Conservation (phyloP, 805 yeast genomes). For the Monosporozyma unispora region DNA sequence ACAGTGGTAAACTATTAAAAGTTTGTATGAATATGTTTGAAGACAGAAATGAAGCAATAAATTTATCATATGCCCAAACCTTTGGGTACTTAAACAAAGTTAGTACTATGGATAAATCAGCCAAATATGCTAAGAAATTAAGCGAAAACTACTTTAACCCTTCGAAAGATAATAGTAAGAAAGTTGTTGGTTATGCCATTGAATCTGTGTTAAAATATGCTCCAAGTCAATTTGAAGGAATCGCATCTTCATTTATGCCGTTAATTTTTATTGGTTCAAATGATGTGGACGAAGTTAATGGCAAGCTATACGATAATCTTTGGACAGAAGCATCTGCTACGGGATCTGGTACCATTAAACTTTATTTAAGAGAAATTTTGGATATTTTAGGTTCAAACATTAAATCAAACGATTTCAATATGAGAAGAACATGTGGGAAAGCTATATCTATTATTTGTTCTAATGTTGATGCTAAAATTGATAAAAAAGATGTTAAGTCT, state of each 20-base stretch:
- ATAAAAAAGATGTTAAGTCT: constrained; percentile 23
- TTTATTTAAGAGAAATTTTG: constrained; percentile 64
- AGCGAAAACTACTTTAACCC: constrained; percentile 48
- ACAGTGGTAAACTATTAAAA: constrained; percentile 55
- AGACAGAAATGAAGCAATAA: constrained; percentile 65
- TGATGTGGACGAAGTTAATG: constrained; percentile 43
- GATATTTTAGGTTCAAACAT: constrained; percentile 42
- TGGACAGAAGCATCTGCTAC: constrained; percentile 80
- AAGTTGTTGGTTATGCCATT: constrained; percentile 51
- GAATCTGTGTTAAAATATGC: constrained; percentile 62
- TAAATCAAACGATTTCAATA: constrained; percentile 47
- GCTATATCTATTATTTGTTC: constrained; percentile 53
- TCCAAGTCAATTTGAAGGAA: constrained; percentile 52
- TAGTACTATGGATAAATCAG: constrained; percentile 42
- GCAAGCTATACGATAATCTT: constrained; percentile 44
- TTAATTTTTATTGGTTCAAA: constrained; percentile 69
- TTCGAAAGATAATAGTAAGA: constrained; percentile 35
- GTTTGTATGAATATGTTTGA: constrained; percentile 49
- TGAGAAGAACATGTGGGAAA: constrained; percentile 63
- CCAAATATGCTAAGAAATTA: constrained; percentile 45
- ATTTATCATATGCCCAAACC: constrained; percentile 68
- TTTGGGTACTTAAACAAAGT: constrained; percentile 70
- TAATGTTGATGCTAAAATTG: constrained; percentile 31
- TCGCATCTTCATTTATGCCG: constrained; percentile 63
- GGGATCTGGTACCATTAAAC: constrained; percentile 55